Conservation (phyloP, 164 flowering plant species). For the Berberis thunbergii region DNA sequence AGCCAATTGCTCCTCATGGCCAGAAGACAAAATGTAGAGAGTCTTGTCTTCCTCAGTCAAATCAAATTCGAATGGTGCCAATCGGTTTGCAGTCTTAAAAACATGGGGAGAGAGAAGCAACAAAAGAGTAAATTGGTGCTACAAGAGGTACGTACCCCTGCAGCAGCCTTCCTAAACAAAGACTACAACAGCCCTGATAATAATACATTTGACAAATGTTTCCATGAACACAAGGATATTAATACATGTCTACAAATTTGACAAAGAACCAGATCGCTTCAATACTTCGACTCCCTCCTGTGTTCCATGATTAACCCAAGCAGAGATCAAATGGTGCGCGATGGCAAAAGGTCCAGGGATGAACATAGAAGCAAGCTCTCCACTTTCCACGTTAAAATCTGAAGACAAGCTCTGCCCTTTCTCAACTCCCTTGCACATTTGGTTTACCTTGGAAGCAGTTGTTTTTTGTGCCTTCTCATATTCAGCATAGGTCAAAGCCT, state of each 20-base stretch:
- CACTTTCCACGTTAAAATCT: conserved; percentile 87
- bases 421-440: conserved; percentile 86
- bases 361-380: conserved; percentile 88
- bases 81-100: too few species aligned
- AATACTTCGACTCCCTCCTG: conserved; percentile 12
- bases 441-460: conserved; percentile 70
- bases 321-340: conserved; percentile 88
- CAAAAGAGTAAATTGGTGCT: too few species aligned
- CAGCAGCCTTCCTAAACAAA: too few species aligned
- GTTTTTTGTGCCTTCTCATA: conserved; percentile 81
- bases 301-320: conserved; percentile 50
- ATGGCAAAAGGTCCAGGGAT: conserved; percentile 94
- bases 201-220: too few species aligned
- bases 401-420: conserved; percentile 57
- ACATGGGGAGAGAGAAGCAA: too few species aligned
- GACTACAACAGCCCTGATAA: too few species aligned
- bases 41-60: too few species aligned
- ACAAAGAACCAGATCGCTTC: conserved; percentile 25
- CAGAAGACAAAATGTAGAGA: too few species aligned
- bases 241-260: conserved; percentile 29
- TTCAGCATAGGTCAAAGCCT: conserved; percentile 61
- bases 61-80: too few species aligned
- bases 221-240: too few species aligned
- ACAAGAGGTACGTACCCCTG: too few species aligned
- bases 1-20: too few species aligned